phyloP scores from a whole-genome alignment of 23 red algal genomes.

The Agarophyton chilense region DNA sequence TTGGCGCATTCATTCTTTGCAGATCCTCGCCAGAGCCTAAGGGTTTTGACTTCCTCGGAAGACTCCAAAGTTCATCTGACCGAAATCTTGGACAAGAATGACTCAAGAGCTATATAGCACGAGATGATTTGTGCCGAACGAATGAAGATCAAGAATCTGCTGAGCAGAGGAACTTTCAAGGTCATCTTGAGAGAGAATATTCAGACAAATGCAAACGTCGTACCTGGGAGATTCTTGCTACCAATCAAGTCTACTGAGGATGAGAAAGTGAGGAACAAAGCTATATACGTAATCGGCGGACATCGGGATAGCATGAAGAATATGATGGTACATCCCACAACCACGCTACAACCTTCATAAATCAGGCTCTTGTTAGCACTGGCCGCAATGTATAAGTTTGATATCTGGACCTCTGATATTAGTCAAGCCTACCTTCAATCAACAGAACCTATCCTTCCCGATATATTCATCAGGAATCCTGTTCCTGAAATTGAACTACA shows the following conservation, averaged over 20 bases:
- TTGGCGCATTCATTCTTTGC: too few species aligned
- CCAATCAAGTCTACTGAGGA: conserved; percentile 2
- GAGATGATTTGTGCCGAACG: neutral
- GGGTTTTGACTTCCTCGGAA: too few species aligned
- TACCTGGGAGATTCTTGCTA: neutral
- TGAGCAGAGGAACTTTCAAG: neutral
- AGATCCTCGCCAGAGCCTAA: too few species aligned
- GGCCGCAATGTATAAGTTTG: too few species aligned
- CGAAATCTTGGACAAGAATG: neutral
- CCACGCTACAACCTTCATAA: conserved; percentile 3
- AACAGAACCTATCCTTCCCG: too few species aligned
- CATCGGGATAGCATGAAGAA: neutral
- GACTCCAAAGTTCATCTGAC: neutral
- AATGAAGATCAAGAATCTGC: neutral
- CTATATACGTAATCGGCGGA: neutral
- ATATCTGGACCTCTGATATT: too few species aligned
- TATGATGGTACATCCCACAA: neutral
- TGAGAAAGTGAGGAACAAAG: conserved; percentile 2
- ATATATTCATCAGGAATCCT: too few species aligned
- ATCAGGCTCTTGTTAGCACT: neutral
- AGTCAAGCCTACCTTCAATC: too few species aligned
- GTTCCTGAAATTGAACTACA: too few species aligned
- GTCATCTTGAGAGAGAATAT: conserved; percentile 1
- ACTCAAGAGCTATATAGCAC: neutral
- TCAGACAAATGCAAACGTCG: neutral